Percentiles rank a stretch among this genome's conserved stretches.
Evolutionary conservation across 805 yeast genomes (phyloP).

Genomic region (Candida verbasci): DNA sequence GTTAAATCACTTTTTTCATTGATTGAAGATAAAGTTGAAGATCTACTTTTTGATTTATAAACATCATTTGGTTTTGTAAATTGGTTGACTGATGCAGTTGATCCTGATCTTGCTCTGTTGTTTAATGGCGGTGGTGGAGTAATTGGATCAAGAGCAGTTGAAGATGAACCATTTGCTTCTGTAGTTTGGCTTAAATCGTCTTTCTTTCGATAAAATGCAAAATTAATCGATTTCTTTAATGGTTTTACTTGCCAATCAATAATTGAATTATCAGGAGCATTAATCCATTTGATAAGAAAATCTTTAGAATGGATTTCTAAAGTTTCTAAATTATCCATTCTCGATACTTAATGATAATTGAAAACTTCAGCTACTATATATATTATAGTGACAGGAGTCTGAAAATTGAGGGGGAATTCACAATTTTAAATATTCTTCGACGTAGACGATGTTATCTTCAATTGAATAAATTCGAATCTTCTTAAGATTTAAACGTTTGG

Average conservation of each 20-base stretch:
- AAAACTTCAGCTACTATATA: no score
- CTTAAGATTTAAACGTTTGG: no score
- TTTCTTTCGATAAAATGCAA: conserved; percentile 34
- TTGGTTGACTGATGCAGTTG: conserved; percentile 11
- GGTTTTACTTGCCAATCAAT: conserved; percentile 85
- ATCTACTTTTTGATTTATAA: conserved; percentile 29
- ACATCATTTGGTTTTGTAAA: conserved; percentile 7
- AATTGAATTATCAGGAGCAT: conserved; percentile 60
- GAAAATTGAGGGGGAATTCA: no score
- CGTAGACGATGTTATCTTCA: no score
- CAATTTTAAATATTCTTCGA: no score
- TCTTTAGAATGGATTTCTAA: conserved; percentile 87
- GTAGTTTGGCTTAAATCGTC: conserved; percentile 14
- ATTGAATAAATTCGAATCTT: no score
- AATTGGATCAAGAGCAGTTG: background rate
- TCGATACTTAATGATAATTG: background rate
- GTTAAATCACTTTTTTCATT: conserved; percentile 36
- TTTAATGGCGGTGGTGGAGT: conserved; percentile 5
- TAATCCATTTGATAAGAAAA: conserved; percentile 87
- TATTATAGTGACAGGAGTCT: no score
- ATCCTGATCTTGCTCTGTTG: conserved; percentile 8
- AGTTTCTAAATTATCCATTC: conserved; percentile 51
- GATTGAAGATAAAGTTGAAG: conserved; percentile 35
- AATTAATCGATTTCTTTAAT: conserved; percentile 40
- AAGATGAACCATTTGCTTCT: conserved; percentile 2